These are phyloP conservation scores for Phalaenopsis aphrodite DNA, from an alignment of 106 monocot genomes.

Conservation along the genomic window DNA sequence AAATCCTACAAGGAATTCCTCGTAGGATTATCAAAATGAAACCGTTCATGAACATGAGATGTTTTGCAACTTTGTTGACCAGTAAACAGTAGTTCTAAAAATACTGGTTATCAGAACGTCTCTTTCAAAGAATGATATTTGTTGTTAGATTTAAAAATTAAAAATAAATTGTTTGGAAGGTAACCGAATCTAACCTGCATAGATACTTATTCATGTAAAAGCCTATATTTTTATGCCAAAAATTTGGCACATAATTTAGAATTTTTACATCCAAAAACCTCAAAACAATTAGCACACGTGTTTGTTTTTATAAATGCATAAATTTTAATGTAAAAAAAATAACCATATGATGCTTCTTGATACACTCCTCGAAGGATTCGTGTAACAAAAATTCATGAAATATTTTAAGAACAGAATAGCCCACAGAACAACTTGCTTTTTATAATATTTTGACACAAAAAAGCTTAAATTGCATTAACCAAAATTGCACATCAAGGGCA, in stretches of 20 bases:
- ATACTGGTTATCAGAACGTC: too few relatives aligned
- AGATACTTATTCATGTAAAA: too few relatives aligned
- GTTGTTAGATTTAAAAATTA: neutral
- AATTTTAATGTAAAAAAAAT: slow-evolving; percentile 1
- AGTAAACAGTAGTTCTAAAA: too few relatives aligned
- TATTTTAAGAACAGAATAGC: neutral
- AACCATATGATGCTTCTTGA: neutral
- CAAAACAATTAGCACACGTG: neutral
- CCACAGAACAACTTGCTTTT: neutral
- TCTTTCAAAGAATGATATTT: neutral
- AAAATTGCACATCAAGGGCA: neutral
- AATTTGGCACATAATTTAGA: too few relatives aligned
- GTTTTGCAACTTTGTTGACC: too few relatives aligned
- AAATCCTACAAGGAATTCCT: too few relatives aligned
- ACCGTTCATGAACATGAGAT: too few relatives aligned
- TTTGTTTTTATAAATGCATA: neutral
- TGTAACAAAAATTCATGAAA: neutral
- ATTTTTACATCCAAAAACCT: too few relatives aligned
- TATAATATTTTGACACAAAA: neutral
- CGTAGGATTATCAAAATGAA: too few relatives aligned
- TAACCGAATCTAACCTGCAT: neutral
- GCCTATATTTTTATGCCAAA: too few relatives aligned
- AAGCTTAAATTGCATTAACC: neutral
- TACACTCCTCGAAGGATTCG: neutral
- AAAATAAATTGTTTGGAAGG: neutral